Percentiles rank a stretch among this genome's conserved stretches.
Conservation (phyloP, 148 eudicot species). For the Rheum nobile region DNA sequence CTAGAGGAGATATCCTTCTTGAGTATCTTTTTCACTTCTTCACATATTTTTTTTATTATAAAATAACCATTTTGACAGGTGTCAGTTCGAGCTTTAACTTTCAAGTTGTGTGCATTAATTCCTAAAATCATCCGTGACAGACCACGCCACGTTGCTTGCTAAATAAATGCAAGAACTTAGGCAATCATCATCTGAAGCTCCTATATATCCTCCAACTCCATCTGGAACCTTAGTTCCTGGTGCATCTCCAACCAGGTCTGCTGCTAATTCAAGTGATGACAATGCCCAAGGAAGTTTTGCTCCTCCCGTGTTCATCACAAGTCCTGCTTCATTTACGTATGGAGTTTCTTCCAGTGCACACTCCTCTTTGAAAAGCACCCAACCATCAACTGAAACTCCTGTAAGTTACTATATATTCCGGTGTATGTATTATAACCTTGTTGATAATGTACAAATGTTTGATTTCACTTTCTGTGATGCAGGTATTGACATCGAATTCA, state of each 20-base stretch:
- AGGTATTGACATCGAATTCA: constrained; percentile 17
- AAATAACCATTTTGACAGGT: neutral
- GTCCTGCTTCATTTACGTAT: constrained; percentile 21
- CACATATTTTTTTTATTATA: neutral
- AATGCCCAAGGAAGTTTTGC: constrained; percentile 10
- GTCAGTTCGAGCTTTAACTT: neutral
- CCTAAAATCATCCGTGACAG: neutral
- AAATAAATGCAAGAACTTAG: constrained; percentile 2
- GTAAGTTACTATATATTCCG: constrained; percentile 14
- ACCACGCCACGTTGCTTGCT: neutral
- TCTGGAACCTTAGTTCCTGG: neutral
- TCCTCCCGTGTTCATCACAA: constrained; percentile 12
- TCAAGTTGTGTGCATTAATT: neutral
- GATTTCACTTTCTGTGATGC: constrained; percentile 6
- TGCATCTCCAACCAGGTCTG: neutral
- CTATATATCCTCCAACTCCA: constrained; percentile 4
- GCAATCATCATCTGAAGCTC: constrained; percentile 2
- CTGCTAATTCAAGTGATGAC: constrained; percentile 8
- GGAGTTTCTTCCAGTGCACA: constrained; percentile 16
- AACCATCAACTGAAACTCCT: constrained; percentile 16
- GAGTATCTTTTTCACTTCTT: neutral
- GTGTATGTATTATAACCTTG: neutral
- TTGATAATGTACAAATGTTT: neutral
- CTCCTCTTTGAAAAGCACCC: constrained; percentile 17
- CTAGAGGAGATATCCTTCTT: neutral